phyloP scores from a whole-genome alignment of 2,329 filamentous ascomycete species.

The Grosmannia penicillata region DNA sequence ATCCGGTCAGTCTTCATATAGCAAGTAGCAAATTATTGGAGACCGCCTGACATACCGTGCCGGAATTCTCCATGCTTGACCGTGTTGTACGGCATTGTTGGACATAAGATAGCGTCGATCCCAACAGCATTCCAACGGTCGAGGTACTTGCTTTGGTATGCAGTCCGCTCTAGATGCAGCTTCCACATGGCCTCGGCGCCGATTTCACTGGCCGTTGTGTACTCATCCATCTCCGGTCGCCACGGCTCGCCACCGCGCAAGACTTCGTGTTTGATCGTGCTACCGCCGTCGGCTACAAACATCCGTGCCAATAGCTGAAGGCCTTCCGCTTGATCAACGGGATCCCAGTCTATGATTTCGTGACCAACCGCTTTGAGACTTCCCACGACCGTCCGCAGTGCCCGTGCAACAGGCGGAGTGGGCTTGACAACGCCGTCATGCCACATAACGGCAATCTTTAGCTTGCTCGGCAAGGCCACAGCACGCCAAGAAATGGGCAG shows the following conservation, averaged over 20 bases:
- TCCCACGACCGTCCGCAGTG: slow-evolving; percentile 29
- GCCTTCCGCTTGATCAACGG: slow-evolving; percentile 25
- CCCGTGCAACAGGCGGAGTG: slow-evolving; percentile 48
- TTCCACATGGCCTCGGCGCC: slow-evolving; percentile 31
- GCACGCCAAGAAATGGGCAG: slow-evolving; percentile 41
- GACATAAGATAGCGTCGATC: slow-evolving; percentile 49
- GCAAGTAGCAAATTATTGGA: too few relatives aligned
- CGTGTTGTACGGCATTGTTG: slow-evolving; percentile 30
- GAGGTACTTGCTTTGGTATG: slow-evolving; percentile 29
- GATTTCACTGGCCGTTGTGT: slow-evolving; percentile 20
- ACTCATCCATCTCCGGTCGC: slow-evolving; percentile 22
- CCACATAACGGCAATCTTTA: slow-evolving; percentile 48
- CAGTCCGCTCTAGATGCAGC: slow-evolving; percentile 28
- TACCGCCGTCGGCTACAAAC: slow-evolving; percentile 32
- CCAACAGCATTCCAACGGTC: slow-evolving; percentile 29
- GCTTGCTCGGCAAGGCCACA: slow-evolving; percentile 18
- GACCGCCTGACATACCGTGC: slow-evolving; percentile 26
- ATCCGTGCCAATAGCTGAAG: slow-evolving; percentile 23
- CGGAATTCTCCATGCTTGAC: slow-evolving; percentile 27
- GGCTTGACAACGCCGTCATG: slow-evolving; percentile 50
- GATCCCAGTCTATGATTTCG: slow-evolving; percentile 36
- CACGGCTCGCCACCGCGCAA: slow-evolving; percentile 24
- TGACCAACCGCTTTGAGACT: slow-evolving; percentile 30
- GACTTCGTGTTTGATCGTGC: slow-evolving; percentile 10
- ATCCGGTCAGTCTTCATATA: background rate